phyloP scores from a whole-genome alignment of 2,329 filamentous ascomycete species.

The Sclerotinia minor region DNA sequence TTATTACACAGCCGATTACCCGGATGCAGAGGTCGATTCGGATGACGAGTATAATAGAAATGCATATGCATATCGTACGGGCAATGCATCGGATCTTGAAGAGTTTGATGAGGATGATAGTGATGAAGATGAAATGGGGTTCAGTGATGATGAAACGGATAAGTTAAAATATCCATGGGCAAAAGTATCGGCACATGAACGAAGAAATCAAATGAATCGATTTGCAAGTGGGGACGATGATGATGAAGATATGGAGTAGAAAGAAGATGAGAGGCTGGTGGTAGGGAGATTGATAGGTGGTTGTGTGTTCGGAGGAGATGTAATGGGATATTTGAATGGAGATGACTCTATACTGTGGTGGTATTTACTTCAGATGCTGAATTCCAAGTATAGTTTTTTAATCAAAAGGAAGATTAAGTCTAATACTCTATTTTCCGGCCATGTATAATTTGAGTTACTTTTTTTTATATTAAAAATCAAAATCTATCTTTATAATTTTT shows the following conservation, averaged over 20 bases:
- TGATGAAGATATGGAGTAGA: constrained; percentile 10
- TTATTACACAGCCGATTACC: constrained; percentile 77
- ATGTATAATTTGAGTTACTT: too few species aligned
- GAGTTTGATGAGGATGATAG: constrained; percentile 36
- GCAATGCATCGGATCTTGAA: constrained; percentile 39
- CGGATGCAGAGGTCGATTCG: constrained; percentile 73
- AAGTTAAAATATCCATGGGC: constrained; percentile 37
- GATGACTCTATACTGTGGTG: not conserved
- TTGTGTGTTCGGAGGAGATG: not conserved
- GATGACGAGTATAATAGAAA: constrained; percentile 65
- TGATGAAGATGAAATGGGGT: constrained; percentile 34
- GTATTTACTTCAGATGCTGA: not conserved
- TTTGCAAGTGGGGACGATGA: not conserved
- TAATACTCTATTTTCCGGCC: too few species aligned
- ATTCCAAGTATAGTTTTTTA: too few species aligned
- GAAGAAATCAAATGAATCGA: not conserved
- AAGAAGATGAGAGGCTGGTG: not conserved
- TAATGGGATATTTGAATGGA: not conserved
- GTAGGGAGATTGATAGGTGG: not conserved
- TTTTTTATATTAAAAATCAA: too few species aligned
- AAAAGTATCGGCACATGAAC: constrained; percentile 1
- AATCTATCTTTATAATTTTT: too few species aligned
- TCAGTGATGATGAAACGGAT: constrained; percentile 37
- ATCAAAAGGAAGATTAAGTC: too few species aligned
- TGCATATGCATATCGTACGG: constrained; percentile 55